A percentile compares a stretch with the other conserved stretches of the same genome.
These are phyloP conservation scores for Globisporangium canariense DNA, from an alignment of 352 stramenopile genomes.

Conservation along the genomic window DNA sequence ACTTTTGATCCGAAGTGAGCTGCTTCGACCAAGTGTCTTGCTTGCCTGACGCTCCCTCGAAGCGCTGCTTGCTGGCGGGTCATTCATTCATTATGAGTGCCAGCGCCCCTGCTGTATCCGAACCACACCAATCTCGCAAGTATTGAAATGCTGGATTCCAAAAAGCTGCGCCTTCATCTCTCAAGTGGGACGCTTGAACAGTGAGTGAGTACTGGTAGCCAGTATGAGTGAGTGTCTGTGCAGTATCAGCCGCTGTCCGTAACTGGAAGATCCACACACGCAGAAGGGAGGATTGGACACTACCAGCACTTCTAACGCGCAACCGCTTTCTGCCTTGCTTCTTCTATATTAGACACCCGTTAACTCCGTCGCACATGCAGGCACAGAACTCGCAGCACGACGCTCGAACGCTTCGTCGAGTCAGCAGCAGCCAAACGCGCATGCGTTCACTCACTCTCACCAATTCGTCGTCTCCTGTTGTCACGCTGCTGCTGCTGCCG, in stretches of 20 bases:
- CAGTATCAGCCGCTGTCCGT: background rate
- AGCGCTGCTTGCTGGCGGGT: no score
- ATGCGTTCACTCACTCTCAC: background rate
- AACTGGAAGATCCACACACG: background rate
- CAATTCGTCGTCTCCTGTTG: background rate
- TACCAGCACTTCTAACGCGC: background rate
- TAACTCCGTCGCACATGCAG: background rate
- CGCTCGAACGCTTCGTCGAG: background rate
- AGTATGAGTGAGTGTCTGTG: no score
- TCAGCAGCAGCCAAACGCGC: background rate
- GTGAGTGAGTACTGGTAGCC: no score
- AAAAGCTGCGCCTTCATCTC: no score
- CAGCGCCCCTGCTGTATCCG: no score
- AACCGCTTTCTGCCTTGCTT: background rate
- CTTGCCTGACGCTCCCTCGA: no score
- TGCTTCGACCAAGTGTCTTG: no score
- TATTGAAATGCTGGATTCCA: no score
- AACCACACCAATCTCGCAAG: no score
- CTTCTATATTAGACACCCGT: constrained; percentile 9
- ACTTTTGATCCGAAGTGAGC: no score
- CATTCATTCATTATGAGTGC: no score
- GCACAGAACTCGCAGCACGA: background rate
- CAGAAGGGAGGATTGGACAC: background rate
- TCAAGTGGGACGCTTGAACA: no score
- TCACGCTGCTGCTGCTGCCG: background rate